Conservation (phyloP, 192 early-diverging fungal species). For the Dimargaris xerosporica region DNA sequence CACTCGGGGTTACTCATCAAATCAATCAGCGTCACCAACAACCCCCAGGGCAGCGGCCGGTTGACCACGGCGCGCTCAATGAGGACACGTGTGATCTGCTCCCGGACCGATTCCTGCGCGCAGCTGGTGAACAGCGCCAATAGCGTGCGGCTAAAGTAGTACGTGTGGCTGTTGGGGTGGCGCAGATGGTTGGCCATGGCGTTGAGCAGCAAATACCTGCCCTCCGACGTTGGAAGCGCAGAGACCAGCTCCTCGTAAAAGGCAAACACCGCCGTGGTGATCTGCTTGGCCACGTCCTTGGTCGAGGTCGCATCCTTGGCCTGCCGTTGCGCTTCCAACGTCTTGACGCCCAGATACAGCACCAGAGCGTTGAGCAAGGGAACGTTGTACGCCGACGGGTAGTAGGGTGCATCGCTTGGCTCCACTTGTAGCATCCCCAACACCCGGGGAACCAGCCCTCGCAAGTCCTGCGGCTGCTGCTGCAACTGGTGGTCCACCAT, state of each 20-base stretch:
- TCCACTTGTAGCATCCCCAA: constrained; percentile 3
- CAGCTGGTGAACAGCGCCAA: constrained; percentile 71
- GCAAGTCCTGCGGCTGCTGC: constrained; percentile 28
- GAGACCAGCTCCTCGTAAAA: constrained; percentile 66
- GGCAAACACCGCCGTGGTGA: constrained; percentile 41
- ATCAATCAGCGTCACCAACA: constrained; percentile 95
- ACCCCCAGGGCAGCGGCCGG: constrained; percentile 93
- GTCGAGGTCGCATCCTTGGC: constrained; percentile 23
- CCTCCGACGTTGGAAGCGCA: constrained; percentile 35
- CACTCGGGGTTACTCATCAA: constrained; percentile 81
- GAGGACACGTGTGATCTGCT: constrained; percentile 89
- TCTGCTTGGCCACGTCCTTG: constrained; percentile 12
- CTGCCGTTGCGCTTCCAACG: constrained; percentile 35
- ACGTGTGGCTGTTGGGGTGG: constrained; percentile 94
- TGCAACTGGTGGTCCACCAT: constrained; percentile 62
- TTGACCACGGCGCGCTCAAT: constrained; percentile 91
- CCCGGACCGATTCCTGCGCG: constrained; percentile 66
- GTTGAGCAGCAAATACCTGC: constrained; percentile 76
- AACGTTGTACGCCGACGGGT: constrained; percentile 50
- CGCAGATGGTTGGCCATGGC: constrained; percentile 94
- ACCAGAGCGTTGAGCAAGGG: constrained; percentile 76
- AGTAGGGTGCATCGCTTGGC: neutral
- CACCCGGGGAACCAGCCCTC: constrained; percentile 10
- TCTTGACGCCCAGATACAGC: constrained; percentile 68
- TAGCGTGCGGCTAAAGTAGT: constrained; percentile 80